Base-by-base conservation (phyloP, 331 rosid species). In the Quercus lobata region DNA sequence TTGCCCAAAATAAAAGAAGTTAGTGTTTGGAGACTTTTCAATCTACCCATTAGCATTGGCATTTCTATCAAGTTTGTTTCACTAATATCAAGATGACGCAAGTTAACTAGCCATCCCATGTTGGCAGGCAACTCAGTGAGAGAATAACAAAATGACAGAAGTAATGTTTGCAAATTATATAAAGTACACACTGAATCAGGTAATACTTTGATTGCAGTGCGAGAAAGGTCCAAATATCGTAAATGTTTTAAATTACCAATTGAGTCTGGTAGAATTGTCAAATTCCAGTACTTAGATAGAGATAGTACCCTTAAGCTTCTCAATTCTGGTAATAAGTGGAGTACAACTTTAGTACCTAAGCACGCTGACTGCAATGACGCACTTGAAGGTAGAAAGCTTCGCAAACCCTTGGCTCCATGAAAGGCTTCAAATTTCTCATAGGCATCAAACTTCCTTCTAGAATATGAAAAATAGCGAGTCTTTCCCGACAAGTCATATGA, bases 241-340 rank as follows among this genome's bases (percentile, higher is more conserved):
- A 73, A 56, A 0, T 34, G 77, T 19, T 30, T 18, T 0, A 56
- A 56, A 5, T 9, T 2, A 0, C 54, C 6, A 2, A 73, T 0
- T 0, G 21, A 57, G 15, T 73, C 34, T 30, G 77, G 77, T 2
- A 73, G 1, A 0, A 4, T 2, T 17, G 54, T 55, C 65, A 73
- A 57, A 61, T 72, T 79, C 25, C 16, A 9, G 12, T 77, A 79
- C 4, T 61, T n/a, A 19, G 82, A 72, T 37, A 79, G 56, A 25
- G 82, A 79, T 71, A 79, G 73, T 3, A 32, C 22, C 73, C 78
- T 79, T 27, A 79, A 79, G 15, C 21, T 71, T 15, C 18, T 79
- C 0, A 58, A 21, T 1, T 71, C 73, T 2, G 78, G 53, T 29
- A 79, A 57, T n/a, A 79, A 72, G 63, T 41, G 44, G n/a, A 76